phyloP scores from a whole-genome alignment of 208 protist species.

The Tritrichomonas foetus region DNA sequence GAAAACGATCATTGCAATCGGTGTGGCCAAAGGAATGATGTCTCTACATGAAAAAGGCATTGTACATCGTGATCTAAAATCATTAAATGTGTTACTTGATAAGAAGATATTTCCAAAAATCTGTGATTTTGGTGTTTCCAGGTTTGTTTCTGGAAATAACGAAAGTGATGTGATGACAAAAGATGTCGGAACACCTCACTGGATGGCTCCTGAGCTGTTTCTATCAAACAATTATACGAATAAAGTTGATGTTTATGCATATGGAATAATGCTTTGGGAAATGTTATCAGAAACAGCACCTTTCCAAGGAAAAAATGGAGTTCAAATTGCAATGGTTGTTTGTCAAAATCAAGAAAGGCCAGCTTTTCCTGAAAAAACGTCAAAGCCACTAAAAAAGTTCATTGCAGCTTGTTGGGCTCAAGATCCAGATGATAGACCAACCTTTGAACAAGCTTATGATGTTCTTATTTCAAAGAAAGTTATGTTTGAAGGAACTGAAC shows the following conservation, averaged over 20 bases:
- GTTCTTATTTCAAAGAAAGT: not conserved
- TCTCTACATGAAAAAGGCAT: not conserved
- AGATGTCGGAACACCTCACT: not conserved
- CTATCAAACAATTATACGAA: not conserved
- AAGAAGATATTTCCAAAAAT: not conserved
- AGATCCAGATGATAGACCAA: not conserved
- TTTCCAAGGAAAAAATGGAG: not conserved
- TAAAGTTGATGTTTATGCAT: slow-evolving; percentile 12
- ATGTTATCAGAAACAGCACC: not conserved
- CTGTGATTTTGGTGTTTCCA: not conserved
- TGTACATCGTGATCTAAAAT: not conserved
- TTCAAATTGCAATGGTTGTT: not conserved
- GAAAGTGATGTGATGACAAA: not conserved
- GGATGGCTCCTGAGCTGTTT: not conserved
- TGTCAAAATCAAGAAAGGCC: not conserved
- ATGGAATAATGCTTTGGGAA: not conserved
- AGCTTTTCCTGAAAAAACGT: not conserved
- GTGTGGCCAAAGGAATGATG: not conserved
- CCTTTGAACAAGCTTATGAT: not conserved
- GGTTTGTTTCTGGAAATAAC: not conserved
- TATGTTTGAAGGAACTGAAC: not conserved
- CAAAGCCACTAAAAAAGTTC: not conserved
- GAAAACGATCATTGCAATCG: not conserved
- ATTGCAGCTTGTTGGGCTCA: not conserved
- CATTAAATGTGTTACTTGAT: not conserved